Base-by-base conservation (phyloP, 495 filamentous ascomycete genomes). In the Echria macrotheca region DNA sequence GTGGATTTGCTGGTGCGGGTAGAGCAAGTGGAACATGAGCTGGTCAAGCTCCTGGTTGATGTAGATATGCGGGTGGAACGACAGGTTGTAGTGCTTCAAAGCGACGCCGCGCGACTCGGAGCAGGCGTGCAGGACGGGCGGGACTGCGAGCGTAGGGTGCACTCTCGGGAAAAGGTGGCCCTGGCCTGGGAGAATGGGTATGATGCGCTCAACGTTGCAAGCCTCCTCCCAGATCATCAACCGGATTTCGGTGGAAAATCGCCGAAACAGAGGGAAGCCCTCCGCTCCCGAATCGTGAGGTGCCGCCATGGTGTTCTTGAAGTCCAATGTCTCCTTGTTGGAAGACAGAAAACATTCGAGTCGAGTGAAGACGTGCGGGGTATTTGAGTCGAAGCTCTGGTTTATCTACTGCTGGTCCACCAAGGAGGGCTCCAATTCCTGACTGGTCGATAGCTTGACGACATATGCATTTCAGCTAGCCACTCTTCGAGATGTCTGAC, bases 11-110 rank as follows among this genome's bases (percentile, higher is more conserved):
- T 41, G 3, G 18, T 23, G 18, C 19, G 38, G 38, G 12, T 10
- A 41, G 19, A 41, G 25, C 6, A 41, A 8, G 38, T 41, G 38
- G 18, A 41, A 22, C 38, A 41, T 41, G 18, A 41, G 38, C 17
- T 25, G 38, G 18, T 41, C 38, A n/a, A 10, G 21, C 14, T 41
- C 38, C 6, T 7, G 38, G 38, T 41, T 41, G 38, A 25, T 41
- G 38, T 41, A 41, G 38, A 41, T 12, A 12, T 41, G 38, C 10
- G 3, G 38, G 19, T 41, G 38, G 12, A 41, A 41, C 5, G 19
- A 41, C 5, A 24, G 8, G 38, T 41, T 19, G 19, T 41, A 41
- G 38, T 41, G 38, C 18, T 25, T 41, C n/a, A 41, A 21, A 3
- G 3, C 38, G n/a, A 41, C 22, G 10, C 6, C 6, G n/a, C 38